Evolutionary conservation across 176 grass and related monocot genomes (phyloP).

Genomic region (Oryza officinalis): DNA sequence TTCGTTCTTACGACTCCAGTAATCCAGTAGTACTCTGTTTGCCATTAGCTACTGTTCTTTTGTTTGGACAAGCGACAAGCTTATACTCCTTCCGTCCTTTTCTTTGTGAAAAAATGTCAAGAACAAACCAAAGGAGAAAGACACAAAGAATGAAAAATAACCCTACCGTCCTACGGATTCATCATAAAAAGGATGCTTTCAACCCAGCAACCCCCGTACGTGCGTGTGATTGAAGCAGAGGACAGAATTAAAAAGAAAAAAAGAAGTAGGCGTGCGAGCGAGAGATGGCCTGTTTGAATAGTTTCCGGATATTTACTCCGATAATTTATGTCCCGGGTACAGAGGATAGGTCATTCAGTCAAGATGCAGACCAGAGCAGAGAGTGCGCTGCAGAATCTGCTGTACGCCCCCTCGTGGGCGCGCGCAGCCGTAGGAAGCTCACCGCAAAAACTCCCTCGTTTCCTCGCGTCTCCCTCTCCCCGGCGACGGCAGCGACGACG

Average conservation of each 20-base stretch:
- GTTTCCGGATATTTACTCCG: background rate
- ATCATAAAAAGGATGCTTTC: background rate
- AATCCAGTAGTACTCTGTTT: too few species aligned
- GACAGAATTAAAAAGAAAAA: background rate
- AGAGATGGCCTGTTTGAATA: background rate
- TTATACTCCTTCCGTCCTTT: too few species aligned
- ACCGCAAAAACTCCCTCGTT: background rate
- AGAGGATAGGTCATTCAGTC: slow-evolving; percentile 55
- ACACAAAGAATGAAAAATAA: background rate
- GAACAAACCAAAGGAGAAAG: background rate
- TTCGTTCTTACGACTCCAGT: too few species aligned
- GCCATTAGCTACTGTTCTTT: too few species aligned
- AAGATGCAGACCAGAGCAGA: slow-evolving; percentile 67
- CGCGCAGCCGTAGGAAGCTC: slow-evolving; percentile 4
- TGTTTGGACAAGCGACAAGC: too few species aligned
- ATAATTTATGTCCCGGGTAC: slow-evolving; percentile 32
- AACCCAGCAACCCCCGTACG: background rate
- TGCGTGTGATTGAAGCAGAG: slow-evolving; percentile 35
- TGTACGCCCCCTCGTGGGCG: slow-evolving; percentile 23
- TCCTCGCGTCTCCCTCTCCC: background rate
- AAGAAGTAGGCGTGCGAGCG: background rate
- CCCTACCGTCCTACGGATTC: background rate
- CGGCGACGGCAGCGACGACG: background rate
- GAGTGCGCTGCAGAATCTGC: slow-evolving; percentile 74
- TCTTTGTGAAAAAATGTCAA: background rate